Base-by-base conservation (phyloP, 2,329 filamentous ascomycete genomes). In the Colletotrichum tropicicola region DNA sequence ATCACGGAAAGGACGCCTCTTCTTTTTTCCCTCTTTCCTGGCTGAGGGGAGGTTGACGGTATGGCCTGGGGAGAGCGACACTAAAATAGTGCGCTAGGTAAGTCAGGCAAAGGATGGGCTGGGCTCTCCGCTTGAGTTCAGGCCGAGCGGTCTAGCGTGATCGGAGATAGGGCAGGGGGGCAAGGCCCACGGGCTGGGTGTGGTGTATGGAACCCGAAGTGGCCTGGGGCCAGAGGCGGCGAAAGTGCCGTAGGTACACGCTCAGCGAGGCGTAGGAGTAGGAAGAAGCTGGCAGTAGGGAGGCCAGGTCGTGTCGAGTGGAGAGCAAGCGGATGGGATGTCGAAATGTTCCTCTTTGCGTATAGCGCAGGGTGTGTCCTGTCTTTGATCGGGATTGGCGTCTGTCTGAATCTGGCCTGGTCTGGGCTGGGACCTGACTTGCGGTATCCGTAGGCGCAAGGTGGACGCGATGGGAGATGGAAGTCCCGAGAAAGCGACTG, bases 61-160 rank as follows among this genome's bases (percentile, higher is more conserved):
- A 57, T 35, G 56, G 67, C 59, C 64, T 68, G 67, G 67, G 67
- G 67, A 68, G 56, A 61, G 59, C 59, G 64, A 52, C 65, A 68
- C 67, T 68, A 68, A 68, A 68, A 68, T 68, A 68, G 67, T 60
- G 64, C 67, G 67, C 67, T 68, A 68, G 53, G 44, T 15, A n/a
- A n/a, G 32, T 48, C 52, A 21, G 59, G 59, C 35, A 59, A 55
- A 56, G 65, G 67, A 67, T 65, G 65, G 67, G 67, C 67, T 68
- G 66, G 66, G 57, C 66, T 68, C 59, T 57, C 59, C 61, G 43
- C 57, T 32, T 58, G 47, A 63, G 52, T 64, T 66, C 65, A 61
- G 65, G 61, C 65, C 65, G 67, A 67, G 67, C 43, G 54, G 48
- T 44, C 43, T 68, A 68, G 67, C 65, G 67, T 57, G 60, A 68